Percentiles rank a stretch among this genome's conserved stretches.
phyloP scores from a whole-genome alignment of 1,284 basidiomycete species.

The Boletus hoseneyae region DNA sequence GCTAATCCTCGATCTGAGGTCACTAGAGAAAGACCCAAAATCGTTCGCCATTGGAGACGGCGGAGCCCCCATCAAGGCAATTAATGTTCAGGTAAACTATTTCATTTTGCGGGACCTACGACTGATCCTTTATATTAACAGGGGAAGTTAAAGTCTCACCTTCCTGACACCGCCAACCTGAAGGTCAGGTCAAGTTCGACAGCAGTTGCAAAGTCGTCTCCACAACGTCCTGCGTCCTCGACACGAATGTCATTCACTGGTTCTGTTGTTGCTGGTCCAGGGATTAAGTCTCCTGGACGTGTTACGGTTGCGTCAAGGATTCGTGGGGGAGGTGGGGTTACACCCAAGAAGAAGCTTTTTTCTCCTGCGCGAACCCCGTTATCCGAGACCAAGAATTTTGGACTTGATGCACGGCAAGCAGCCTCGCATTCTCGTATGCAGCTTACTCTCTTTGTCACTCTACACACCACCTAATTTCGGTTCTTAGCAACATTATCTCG shows the following conservation, averaged over 20 bases:
- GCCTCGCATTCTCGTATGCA: constrained; percentile 22
- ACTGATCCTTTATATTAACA: constrained; percentile 15
- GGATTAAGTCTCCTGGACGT: constrained; percentile 24
- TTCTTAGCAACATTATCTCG: constrained; percentile 17
- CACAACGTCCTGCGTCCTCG: constrained; percentile 12
- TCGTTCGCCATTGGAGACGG: constrained; percentile 46
- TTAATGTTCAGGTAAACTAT: constrained; percentile 53
- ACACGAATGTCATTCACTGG: constrained; percentile 5
- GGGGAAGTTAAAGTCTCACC: constrained; percentile 36
- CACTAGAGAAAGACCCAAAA: constrained; percentile 59
- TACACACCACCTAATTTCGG: constrained; percentile 3
- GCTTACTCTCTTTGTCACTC: background rate
- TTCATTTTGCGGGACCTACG: background rate
- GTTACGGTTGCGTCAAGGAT: constrained; percentile 17
- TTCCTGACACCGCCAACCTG: constrained; percentile 1
- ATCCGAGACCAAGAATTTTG: constrained; percentile 34
- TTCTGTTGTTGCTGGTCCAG: constrained; percentile 5
- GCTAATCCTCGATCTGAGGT: constrained; percentile 57
- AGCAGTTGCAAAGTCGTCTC: constrained; percentile 9
- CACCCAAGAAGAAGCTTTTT: constrained; percentile 34
- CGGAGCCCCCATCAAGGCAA: constrained; percentile 45
- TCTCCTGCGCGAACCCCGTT: constrained; percentile 43
- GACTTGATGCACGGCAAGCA: constrained; percentile 23
- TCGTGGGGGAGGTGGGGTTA: constrained; percentile 19
- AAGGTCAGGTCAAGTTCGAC: constrained; percentile 15